phyloP scores from a whole-genome alignment of 2,329 filamentous ascomycete genomes.

The Cladobotryum mycophilum region DNA sequence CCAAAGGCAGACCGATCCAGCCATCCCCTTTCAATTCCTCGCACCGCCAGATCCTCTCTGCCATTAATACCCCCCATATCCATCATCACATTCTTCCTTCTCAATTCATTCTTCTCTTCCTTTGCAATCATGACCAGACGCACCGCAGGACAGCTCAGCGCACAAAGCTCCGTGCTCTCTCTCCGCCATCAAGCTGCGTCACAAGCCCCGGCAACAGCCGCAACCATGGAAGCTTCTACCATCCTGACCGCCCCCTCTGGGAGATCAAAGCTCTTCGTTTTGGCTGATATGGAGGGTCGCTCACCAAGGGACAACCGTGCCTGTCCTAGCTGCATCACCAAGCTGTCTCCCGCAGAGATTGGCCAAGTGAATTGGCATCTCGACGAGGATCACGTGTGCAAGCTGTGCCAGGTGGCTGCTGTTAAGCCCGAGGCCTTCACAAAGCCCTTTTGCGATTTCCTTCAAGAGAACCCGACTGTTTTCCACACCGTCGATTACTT shows the following conservation, averaged over 20 bases:
- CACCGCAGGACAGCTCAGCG: conserved; percentile 38
- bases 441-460: conserved; percentile 78
- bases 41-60: neutral
- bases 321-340: conserved; percentile 34
- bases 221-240: conserved; percentile 12
- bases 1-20: neutral
- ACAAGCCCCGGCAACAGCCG: conserved; percentile 23
- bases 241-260: conserved; percentile 2
- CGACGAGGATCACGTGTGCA: conserved; percentile 23
- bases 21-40: neutral
- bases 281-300: conserved; percentile 35
- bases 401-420: conserved; percentile 32
- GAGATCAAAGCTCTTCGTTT: conserved; percentile 41
- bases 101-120: neutral
- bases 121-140: conserved; percentile 37
- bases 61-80: neutral
- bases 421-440: conserved; percentile 61
- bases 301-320: conserved; percentile 27
- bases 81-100: neutral
- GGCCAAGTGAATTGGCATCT: conserved; percentile 28
- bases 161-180: conserved; percentile 39
- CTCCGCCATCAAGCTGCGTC: conserved; percentile 35
- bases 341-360: conserved; percentile 23
- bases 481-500: conserved; percentile 86
- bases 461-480: conserved; percentile 84